Evolutionary conservation across 768 basidiomycete species (phyloP).

Genomic region (Xerocomellus dryophilus): DNA sequence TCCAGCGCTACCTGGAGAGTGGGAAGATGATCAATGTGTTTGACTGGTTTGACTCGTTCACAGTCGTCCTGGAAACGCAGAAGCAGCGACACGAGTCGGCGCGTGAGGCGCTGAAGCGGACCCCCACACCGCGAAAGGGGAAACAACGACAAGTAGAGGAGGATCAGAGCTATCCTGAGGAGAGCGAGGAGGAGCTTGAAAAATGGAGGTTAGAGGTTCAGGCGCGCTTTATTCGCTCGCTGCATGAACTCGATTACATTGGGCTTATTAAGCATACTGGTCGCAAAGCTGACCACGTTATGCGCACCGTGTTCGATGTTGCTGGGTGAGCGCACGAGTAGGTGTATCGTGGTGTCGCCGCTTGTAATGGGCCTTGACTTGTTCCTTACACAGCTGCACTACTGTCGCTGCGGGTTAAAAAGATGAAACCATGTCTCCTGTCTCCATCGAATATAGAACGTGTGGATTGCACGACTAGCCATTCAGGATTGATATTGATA

Average conservation of each 20-base stretch:
- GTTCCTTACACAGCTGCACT: constrained; percentile 1
- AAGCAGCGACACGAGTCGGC: constrained; percentile 11
- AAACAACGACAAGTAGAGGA: constrained; percentile 26
- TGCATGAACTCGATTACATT: constrained; percentile 80
- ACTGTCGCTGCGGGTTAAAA: no score
- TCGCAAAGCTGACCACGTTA: constrained; percentile 73
- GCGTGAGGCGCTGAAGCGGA: neutral
- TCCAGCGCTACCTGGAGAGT: constrained; percentile 72
- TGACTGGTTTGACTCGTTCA: constrained; percentile 85
- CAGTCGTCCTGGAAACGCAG: constrained; percentile 61
- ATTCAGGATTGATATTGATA: neutral
- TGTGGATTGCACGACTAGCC: constrained; percentile 4
- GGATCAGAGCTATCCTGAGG: constrained; percentile 14
- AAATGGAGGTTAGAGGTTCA: constrained; percentile 65
- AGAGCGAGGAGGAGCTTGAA: constrained; percentile 39
- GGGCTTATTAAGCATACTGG: constrained; percentile 80
- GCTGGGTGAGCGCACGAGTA: constrained; percentile 14
- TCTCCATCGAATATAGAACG: neutral
- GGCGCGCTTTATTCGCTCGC: constrained; percentile 71
- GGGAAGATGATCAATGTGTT: constrained; percentile 83
- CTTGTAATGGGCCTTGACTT: constrained; percentile 4
- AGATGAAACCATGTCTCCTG: neutral
- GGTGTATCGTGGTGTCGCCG: constrained; percentile 6
- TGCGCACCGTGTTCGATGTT: constrained; percentile 61
- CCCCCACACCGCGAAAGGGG: constrained; percentile 26